Conservation (phyloP, 768 basidiomycete genomes). For the Lentinus brumalis region DNA sequence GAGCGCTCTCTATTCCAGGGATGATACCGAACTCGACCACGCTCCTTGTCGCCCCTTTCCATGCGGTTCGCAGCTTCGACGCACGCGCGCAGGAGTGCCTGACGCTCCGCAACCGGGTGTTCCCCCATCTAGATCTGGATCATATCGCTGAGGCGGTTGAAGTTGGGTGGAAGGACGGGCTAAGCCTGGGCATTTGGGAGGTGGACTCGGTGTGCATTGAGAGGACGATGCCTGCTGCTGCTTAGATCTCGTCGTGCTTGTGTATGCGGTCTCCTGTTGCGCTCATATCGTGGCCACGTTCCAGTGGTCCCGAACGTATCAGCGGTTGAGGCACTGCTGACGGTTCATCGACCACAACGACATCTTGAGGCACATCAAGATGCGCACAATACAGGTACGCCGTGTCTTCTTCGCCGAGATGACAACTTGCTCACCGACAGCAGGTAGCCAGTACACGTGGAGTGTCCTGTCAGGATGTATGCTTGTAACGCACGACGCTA, state of each 20-base stretch:
- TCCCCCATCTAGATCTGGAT: slow-evolving; percentile 42
- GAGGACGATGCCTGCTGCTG: neutral
- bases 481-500: neutral
- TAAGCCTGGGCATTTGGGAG: slow-evolving; percentile 37
- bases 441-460: neutral
- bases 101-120: slow-evolving; percentile 28
- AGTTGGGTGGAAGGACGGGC: slow-evolving; percentile 31
- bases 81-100: slow-evolving; percentile 25
- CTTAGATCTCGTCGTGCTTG: neutral
- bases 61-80: slow-evolving; percentile 29
- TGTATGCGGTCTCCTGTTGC: too few relatives aligned
- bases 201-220: slow-evolving; percentile 20
- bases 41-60: slow-evolving; percentile 36
- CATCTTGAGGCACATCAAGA: neutral
- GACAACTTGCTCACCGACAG: neutral
- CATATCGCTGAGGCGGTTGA: slow-evolving; percentile 35
- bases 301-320: too few relatives aligned
- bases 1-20: slow-evolving; percentile 19
- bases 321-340: too few relatives aligned
- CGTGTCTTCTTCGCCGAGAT: neutral
- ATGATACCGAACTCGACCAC: slow-evolving; percentile 3
- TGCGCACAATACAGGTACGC: neutral
- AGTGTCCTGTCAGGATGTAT: neutral
- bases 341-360: neutral
- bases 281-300: too few relatives aligned